A percentile compares a stretch with the other conserved stretches of the same genome.
These are phyloP conservation scores for Fusarium xylarioides DNA, from an alignment of 2,329 filamentous ascomycete genomes.

Conservation along the genomic window DNA sequence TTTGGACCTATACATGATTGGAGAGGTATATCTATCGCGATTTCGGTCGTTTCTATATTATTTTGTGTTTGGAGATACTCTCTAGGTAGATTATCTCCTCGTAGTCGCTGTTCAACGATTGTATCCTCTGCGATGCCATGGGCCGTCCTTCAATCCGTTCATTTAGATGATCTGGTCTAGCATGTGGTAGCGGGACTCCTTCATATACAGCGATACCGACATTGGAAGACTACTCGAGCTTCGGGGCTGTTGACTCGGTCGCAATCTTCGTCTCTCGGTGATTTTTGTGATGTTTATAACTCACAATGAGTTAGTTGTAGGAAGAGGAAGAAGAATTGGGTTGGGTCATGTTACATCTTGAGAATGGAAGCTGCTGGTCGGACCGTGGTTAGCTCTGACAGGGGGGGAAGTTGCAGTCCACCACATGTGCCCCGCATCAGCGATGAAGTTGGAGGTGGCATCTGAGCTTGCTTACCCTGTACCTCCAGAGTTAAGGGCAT, in stretches of 20 bases:
- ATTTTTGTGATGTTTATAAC: background rate
- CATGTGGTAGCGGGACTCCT: conserved; percentile 34
- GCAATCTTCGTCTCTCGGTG: background rate
- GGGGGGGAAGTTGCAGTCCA: conserved; percentile 11
- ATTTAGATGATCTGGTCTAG: conserved; percentile 24
- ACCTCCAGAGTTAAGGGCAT: background rate
- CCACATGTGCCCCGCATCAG: conserved; percentile 26
- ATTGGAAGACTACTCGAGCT: conserved; percentile 18
- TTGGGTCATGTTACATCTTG: conserved; percentile 19
- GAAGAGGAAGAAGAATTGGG: background rate
- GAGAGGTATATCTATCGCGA: conserved; percentile 6
- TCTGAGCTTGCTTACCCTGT: conserved; percentile 31
- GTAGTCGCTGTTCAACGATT: conserved; percentile 16
- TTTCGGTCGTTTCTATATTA: background rate
- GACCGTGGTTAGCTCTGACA: conserved; percentile 21
- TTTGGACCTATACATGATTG: conserved; percentile 56
- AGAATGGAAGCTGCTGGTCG: conserved; percentile 17
- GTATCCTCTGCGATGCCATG: conserved; percentile 21
- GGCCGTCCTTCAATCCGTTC: conserved; percentile 23
- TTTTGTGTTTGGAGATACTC: background rate
- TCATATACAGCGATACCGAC: conserved; percentile 15
- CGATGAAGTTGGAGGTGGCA: background rate
- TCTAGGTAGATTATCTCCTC: background rate
- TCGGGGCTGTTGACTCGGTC: background rate
- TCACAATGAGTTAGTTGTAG: conserved; percentile 8